Conservation (phyloP, 176 grass and related monocot species). For the Triticum monococcum region DNA sequence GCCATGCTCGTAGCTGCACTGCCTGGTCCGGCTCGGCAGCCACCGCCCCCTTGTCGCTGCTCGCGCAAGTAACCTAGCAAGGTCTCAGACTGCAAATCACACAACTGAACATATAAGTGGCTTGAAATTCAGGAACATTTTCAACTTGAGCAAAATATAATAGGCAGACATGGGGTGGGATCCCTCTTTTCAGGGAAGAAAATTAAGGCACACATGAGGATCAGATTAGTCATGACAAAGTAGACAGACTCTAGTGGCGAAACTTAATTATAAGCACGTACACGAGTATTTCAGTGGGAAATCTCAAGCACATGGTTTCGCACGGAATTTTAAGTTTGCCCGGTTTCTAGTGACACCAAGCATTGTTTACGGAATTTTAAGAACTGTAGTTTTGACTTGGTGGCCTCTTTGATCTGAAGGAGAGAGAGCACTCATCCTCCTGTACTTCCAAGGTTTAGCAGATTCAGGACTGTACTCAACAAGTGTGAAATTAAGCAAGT, state of each 20-base stretch:
- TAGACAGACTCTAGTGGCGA: neutral
- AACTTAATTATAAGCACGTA: neutral
- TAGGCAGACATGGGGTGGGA: neutral
- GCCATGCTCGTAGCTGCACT: conserved; percentile 40
- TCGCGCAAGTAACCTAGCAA: conserved; percentile 85
- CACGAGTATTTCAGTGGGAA: neutral
- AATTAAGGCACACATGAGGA: too few species aligned
- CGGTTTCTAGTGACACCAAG: conserved; percentile 1
- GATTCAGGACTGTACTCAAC: conserved; percentile 11
- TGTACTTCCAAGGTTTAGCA: conserved; percentile 23
- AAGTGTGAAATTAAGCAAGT: conserved; percentile 7
- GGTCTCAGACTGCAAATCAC: conserved; percentile 68
- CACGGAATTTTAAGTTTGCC: neutral
- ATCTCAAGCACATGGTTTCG: neutral
- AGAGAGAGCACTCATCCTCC: conserved; percentile 7
- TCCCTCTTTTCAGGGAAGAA: neutral
- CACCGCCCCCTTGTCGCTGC: conserved; percentile 62
- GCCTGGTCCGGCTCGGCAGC: conserved; percentile 33
- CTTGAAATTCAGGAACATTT: neutral
- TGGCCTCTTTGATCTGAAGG: conserved; percentile 13
- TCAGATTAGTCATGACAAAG: neutral
- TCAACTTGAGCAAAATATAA: neutral
- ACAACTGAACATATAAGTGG: conserved; percentile 1
- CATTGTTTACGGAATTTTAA: neutral
- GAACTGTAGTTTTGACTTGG: conserved; percentile 27